phyloP scores from a whole-genome alignment of 1,139 yeast genomes.

The Maudiozyma humilis region DNA sequence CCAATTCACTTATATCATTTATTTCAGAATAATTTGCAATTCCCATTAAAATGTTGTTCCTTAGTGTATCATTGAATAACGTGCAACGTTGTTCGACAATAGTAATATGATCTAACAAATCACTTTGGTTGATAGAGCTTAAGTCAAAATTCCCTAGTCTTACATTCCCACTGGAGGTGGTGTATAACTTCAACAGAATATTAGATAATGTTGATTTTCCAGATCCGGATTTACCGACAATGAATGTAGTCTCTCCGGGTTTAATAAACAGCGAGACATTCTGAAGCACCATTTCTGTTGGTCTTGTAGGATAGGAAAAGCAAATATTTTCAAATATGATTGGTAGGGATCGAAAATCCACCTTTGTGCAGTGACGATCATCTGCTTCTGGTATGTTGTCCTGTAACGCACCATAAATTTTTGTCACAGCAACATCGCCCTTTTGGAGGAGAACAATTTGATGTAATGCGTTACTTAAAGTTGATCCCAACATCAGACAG shows the following conservation, averaged over 20 bases:
- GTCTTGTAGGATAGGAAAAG: slow-evolving; percentile 57
- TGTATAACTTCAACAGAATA: slow-evolving; percentile 53
- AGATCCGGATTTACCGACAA: slow-evolving; percentile 82
- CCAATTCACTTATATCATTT: slow-evolving; percentile 18
- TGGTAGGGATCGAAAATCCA: too few relatives aligned
- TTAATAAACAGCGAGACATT: slow-evolving; percentile 40
- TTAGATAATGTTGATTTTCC: slow-evolving; percentile 81
- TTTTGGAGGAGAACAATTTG: slow-evolving; percentile 51
- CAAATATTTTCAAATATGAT: slow-evolving; percentile 45
- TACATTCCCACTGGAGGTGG: slow-evolving; percentile 41
- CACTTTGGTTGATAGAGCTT: slow-evolving; percentile 36
- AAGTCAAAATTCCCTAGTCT: slow-evolving; percentile 48
- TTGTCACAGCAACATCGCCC: slow-evolving; percentile 51
- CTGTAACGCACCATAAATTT: slow-evolving; percentile 12
- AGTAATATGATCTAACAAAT: slow-evolving; percentile 59
- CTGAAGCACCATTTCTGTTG: slow-evolving; percentile 38
- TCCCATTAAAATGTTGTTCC: slow-evolving; percentile 54
- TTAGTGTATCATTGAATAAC: slow-evolving; percentile 55
- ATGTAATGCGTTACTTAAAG: slow-evolving; percentile 44
- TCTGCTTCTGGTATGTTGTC: slow-evolving; percentile 29
- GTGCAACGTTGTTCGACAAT: slow-evolving; percentile 65
- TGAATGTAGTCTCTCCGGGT: slow-evolving; percentile 44
- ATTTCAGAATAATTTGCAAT: slow-evolving; percentile 17
- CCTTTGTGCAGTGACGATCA: slow-evolving; percentile 6
- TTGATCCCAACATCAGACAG: slow-evolving; percentile 60